phyloP scores from a whole-genome alignment of 2,329 filamentous ascomycete genomes.

The Neurospora sp. region DNA sequence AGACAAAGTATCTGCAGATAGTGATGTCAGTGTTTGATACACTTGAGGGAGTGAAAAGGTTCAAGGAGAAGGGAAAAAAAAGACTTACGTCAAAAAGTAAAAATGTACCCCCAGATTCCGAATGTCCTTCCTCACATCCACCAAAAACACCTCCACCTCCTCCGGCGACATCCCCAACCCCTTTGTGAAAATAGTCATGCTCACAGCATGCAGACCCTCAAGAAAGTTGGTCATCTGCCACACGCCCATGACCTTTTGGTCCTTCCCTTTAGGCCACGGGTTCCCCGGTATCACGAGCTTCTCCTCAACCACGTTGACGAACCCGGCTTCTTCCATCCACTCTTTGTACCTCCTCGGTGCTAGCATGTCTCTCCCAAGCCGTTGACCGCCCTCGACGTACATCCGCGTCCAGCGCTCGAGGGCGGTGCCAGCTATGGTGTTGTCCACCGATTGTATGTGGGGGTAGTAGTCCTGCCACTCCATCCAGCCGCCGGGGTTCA shows the following conservation, averaged over 20 bases:
- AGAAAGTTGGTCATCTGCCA: constrained; percentile 22
- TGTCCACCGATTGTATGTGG: constrained; percentile 7
- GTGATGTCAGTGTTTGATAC: neutral
- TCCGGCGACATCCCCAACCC: constrained; percentile 18
- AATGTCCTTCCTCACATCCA: constrained; percentile 10
- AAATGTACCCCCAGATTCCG: constrained; percentile 8
- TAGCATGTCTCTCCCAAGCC: constrained; percentile 12
- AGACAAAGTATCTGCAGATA: constrained; percentile 1
- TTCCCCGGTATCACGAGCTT: constrained; percentile 20
- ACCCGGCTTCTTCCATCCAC: constrained; percentile 21
- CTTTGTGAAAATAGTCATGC: constrained; percentile 17
- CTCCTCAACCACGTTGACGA: constrained; percentile 22
- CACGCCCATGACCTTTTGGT: constrained; percentile 19
- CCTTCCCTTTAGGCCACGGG: constrained; percentile 20
- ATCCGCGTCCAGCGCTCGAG: constrained; percentile 8
- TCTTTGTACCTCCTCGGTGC: constrained; percentile 16
- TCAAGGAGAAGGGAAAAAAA: neutral
- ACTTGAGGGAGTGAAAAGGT: neutral
- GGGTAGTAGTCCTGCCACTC: constrained; percentile 12
- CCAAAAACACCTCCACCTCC: constrained; percentile 15
- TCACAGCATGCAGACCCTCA: constrained; percentile 20
- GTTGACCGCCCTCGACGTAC: constrained; percentile 9
- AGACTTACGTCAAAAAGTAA: constrained; percentile 13
- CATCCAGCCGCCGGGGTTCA: constrained; percentile 14
- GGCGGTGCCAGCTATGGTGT: constrained; percentile 3